Base-by-base conservation (phyloP, 2,329 filamentous ascomycete species). In the Apiospora hydei region DNA sequence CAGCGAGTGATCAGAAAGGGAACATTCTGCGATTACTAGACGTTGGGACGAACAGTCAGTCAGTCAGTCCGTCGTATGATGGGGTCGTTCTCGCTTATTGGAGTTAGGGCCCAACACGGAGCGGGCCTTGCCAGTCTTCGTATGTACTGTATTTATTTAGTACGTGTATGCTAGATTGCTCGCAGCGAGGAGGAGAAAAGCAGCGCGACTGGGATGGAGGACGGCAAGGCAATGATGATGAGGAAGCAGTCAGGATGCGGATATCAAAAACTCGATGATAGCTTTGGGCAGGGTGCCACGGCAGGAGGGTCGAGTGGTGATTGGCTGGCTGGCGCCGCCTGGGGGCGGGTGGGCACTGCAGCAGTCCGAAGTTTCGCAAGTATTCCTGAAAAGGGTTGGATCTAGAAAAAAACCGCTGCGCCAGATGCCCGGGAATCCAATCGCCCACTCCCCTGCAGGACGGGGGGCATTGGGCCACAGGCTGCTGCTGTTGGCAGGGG, bases 341-440 rank as follows among this genome's bases (percentile, higher is more conserved):
- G 24, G 51, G 51, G 5, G 34, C 51, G 30, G 51, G 51, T 57
- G 51, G 53, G 53, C 34, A 38, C 34, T 64, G 57, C 57, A 64
- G 57, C 57, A 64, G 34, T 64, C 57, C 21, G 57, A 64, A 64
- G 57, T 64, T 61, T 64, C 57, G 57, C 57, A 64, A 64, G 57
- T 64, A 64, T 41, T 64, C 34, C 57, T 10, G 41, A 64, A 64
- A 41, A 64, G 57, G 41, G 57, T 64, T 41, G 57, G 57, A 64
- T 64, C 57, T 64, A 64, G 57, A 64, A 64, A 41, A 38, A 41
- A 64, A 64, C 30, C 30, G 57, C 57, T 64, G 57, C 57, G 8
- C 57, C 57, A n/a, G 38, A 64, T 64, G 57, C 30, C 57, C 18
- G 57, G 57, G 57, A 41, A 64, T 64, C 57, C 30, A 64, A 41